Percentiles rank a stretch among this genome's conserved stretches.
Conservation (phyloP, 192 early-diverging fungal genomes). For the Phycomyces nitens region DNA sequence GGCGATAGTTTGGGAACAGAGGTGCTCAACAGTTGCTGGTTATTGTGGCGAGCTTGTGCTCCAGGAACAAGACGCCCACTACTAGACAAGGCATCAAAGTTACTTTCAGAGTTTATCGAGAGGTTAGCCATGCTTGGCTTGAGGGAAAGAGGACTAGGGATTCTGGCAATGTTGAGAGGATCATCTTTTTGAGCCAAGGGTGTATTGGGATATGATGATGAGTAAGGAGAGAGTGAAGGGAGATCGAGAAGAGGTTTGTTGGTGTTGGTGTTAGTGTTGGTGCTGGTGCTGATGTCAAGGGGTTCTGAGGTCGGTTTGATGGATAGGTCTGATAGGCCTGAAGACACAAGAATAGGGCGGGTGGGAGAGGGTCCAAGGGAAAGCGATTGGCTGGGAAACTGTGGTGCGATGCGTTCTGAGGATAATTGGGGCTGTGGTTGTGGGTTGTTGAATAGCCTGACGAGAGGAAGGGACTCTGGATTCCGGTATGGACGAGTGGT, state of each 20-base stretch:
- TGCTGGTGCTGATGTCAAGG: too few relatives aligned
- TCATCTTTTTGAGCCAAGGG: conserved; percentile 3
- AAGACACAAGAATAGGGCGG: too few relatives aligned
- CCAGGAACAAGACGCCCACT: conserved; percentile 17
- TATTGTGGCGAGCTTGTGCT: not conserved
- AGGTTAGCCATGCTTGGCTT: not conserved
- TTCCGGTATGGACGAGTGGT: conserved; percentile 22
- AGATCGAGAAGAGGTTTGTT: too few relatives aligned
- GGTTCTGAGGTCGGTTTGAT: too few relatives aligned
- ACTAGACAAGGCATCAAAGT: not conserved
- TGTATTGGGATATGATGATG: conserved; percentile 6
- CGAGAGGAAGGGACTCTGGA: conserved; percentile 29
- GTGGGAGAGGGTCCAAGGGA: too few relatives aligned
- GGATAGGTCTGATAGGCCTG: too few relatives aligned
- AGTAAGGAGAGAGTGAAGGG: not conserved
- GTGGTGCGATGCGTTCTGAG: not conserved
- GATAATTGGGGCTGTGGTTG: not conserved
- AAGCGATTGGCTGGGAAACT: too few relatives aligned
- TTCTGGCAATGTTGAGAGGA: not conserved
- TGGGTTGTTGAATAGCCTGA: conserved; percentile 26
- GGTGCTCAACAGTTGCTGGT: not conserved
- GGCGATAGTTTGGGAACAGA: conserved; percentile 13
- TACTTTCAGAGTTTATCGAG: not conserved
- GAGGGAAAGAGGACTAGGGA: not conserved
- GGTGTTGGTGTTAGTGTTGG: too few relatives aligned